Percentiles rank a stretch among this genome's conserved stretches.
Conservation (phyloP, 78 protist genomes). For the Bodo saltans region DNA sequence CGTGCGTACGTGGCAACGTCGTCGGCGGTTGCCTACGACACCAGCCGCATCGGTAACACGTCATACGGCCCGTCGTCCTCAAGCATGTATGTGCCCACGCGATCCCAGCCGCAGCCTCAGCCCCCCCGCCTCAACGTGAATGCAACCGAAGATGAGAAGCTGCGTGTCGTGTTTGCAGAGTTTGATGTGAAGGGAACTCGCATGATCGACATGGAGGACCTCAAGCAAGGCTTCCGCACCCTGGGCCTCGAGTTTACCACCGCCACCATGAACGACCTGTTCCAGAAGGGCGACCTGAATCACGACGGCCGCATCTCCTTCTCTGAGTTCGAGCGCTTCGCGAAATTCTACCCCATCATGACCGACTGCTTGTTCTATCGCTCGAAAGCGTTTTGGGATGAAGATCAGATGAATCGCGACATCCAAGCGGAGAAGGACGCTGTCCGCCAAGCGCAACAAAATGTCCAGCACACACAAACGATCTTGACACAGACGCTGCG, state of each 20-base stretch:
- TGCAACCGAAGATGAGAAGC: not conserved
- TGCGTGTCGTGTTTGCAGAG: constrained; percentile 20
- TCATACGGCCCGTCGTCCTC: not conserved
- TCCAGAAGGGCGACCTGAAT: constrained; percentile 12
- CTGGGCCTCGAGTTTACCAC: constrained; percentile 17
- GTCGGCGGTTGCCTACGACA: not conserved
- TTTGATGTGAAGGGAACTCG: not conserved
- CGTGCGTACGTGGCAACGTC: not conserved
- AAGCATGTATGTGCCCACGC: not conserved
- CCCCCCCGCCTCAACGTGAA: not conserved
- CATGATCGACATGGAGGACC: not conserved
- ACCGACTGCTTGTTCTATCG: constrained; percentile 12
- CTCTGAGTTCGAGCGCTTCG: constrained; percentile 29
- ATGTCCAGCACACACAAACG: not conserved
- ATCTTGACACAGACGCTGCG: not conserved
- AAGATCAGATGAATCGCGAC: constrained; percentile 4
- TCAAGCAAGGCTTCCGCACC: not conserved
- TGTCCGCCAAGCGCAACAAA: not conserved
- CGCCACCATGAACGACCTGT: constrained; percentile 8
- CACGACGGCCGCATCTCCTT: constrained; percentile 20
- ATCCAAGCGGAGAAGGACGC: constrained; percentile 9
- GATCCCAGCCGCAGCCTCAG: not conserved
- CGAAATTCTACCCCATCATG: constrained; percentile 5
- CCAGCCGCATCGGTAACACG: not conserved
- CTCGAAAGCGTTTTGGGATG: not conserved